Evolutionary conservation across 257 asterid species (phyloP).

Genomic region (Nicotiana tabacum): DNA sequence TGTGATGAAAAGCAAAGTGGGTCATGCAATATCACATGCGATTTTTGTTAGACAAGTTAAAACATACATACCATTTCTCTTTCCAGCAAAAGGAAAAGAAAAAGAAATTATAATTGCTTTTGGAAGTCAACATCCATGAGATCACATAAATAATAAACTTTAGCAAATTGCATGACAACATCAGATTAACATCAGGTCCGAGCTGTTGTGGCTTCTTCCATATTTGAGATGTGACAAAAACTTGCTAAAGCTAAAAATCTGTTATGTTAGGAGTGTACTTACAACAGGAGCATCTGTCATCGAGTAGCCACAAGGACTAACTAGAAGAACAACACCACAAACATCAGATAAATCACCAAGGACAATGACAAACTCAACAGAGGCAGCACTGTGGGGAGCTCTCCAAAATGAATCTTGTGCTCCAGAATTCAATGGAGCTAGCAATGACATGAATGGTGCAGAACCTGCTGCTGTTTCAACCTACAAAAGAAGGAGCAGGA

Average conservation of each 20-base stretch:
- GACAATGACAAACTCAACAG: slow-evolving; percentile 78
- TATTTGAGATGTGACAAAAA: background rate
- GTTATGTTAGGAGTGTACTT: slow-evolving; percentile 35
- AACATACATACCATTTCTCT: background rate
- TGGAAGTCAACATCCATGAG: background rate
- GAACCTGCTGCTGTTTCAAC: slow-evolving; percentile 88
- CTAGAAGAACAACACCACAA: slow-evolving; percentile 75
- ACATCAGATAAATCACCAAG: slow-evolving; percentile 82
- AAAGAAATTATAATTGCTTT: background rate
- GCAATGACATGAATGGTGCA: slow-evolving; percentile 72
- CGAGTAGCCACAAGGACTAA: slow-evolving; percentile 94
- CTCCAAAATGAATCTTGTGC: slow-evolving; percentile 76
- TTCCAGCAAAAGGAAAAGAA: background rate
- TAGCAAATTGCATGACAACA: background rate
- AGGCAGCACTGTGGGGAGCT: slow-evolving; percentile 71
- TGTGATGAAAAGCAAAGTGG: slow-evolving; percentile 2
- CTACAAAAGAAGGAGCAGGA: slow-evolving; percentile 31
- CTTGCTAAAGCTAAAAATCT: background rate
- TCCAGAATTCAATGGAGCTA: slow-evolving; percentile 69
- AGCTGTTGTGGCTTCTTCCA: background rate
- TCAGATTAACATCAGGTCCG: background rate
- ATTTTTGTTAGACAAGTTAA: background rate
- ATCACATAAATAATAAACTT: background rate
- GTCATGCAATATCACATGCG: background rate
- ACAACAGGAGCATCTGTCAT: slow-evolving; percentile 83